Base-by-base conservation (phyloP, 1,139 yeast genomes). In the Yamadazyma songkhlaensis region DNA sequence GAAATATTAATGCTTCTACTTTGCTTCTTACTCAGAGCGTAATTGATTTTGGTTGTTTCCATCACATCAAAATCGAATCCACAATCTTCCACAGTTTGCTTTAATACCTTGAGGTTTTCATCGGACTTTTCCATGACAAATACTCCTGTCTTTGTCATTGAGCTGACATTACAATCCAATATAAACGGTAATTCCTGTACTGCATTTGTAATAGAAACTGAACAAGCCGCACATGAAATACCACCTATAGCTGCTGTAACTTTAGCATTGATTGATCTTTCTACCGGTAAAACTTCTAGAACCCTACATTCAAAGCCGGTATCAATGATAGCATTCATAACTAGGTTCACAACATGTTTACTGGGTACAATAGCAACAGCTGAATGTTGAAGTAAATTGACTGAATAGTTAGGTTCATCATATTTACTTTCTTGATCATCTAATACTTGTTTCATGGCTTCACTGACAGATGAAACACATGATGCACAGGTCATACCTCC, bases 221-320 rank as follows among this genome's bases (percentile, higher is more conserved):
- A 78, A 55, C 94, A 84, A 0, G 88, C 78, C 5, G 85, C 79
- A 60, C 92, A 84, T 0, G 89, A 79, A 59, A 84, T 83, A 4
- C 92, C 92, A 3, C 83, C 85, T 35, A 84, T 76, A 0, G 78
- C 60, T 2, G 87, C 88, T 7, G 69, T 64, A 6, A 82, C 73
- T 48, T 72, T 74, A 44, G 68, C 72, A 42, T 67, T 70, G 9
- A 63, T 54, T 2, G 76, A 61, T 31, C 74, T 62, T 28, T 68
- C 70, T 3, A 81, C 72, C 0, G 88, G 89, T 22, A 79, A 53
- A 3, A 83, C 64, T 46, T 83, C 89, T 3, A 78, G 54, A 13
- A 84, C 59, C 17, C 68, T 72, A 37, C 83, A 75, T 9, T 72
- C 74, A 49, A 74, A 82, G 0, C 90, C 89, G 2, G 67, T 51